Base-by-base conservation (phyloP, 257 asterid species). In the Thymus quinquecostatus region DNA sequence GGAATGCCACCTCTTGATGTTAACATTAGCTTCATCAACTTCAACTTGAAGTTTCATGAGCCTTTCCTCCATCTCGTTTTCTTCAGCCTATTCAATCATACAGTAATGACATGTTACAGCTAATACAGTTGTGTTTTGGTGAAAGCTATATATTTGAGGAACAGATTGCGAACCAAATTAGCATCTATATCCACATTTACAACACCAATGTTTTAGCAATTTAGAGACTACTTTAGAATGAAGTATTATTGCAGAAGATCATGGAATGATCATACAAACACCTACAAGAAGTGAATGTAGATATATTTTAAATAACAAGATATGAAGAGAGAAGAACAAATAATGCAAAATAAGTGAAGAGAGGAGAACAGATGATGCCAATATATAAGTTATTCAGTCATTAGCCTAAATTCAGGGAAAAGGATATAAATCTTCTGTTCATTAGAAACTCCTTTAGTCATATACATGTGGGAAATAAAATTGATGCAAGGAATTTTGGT, bases 31-130 rank as follows among this genome's bases (percentile, higher is more conserved):
- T 68, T 85, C 80, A 21, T 82, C 83, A 59, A 89, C 76, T 73
- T 83, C 86, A 68, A 50, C 77, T 81, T 89, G 93, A 75, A 95
- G 88, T 74, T 78, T 84, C 80, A 71, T 81, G 28, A 85, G 64
- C 73, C 65, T 89, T 79, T 79, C 85, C 82, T 85, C 89, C 86
- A 88, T 80, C 82, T 87, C 95, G 72, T 50, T 83, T 69, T 88
- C 95, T 82, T 91, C 99, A 58, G 91, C 97, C 98, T 93, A 75
- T 57, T 79, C 45, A 82, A 77, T 70, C 73, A 77, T 60, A 76
- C 50, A 56, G 61, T 74, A 64, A 64, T 60, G 45, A 68, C 65
- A 78, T 61, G 51, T 69, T 30, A 54, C 71, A 72, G 60, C 68
- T 50, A 34, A 49, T 38, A 27, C 33, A 56, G 45, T 54, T 38